Evolutionary conservation across 1,139 yeast species (phyloP).

Genomic region (Candida freyschussii): DNA sequence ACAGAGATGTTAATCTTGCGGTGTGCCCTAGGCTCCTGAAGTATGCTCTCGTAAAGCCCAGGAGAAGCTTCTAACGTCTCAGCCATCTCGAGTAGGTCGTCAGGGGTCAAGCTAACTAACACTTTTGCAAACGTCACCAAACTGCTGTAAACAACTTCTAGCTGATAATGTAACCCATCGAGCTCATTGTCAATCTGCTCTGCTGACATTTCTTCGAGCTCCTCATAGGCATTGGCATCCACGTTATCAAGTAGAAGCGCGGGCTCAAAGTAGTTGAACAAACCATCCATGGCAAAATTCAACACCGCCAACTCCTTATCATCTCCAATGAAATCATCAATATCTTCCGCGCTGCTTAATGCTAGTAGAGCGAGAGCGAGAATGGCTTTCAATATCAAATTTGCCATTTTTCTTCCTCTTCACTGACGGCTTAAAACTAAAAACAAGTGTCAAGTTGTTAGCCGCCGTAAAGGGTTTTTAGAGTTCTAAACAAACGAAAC

Average conservation of each 20-base stretch:
- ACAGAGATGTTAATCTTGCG: conserved; percentile 1
- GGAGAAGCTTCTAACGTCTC: conserved; percentile 9
- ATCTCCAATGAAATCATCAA: conserved; percentile 11
- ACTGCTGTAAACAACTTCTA: conserved; percentile 14
- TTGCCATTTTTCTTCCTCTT: too few species aligned
- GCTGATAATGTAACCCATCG: conserved; percentile 8
- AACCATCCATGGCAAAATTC: conserved; percentile 12
- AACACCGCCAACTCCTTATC: conserved; percentile 12
- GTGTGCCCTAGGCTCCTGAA: conserved; percentile 3
- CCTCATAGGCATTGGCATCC: conserved; percentile 7
- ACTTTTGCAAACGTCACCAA: conserved; percentile 17
- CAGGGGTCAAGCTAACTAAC: conserved; percentile 14
- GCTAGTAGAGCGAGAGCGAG: too few species aligned
- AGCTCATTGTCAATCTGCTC: conserved; percentile 14
- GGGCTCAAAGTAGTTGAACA: conserved; percentile 12
- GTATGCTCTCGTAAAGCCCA: conserved; percentile 7
- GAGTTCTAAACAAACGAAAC: too few species aligned
- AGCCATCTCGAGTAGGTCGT: conserved; percentile 16
- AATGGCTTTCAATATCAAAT: too few species aligned
- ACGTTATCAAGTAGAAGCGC: conserved; percentile 9
- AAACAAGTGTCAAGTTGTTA: too few species aligned
- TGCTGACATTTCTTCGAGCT: conserved; percentile 6
- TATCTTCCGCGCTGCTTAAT: conserved; percentile 5
- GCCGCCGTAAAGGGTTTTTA: too few species aligned
- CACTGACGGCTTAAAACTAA: too few species aligned